Evolutionary conservation across 768 basidiomycete species (phyloP).

Genomic region (Boletus sp.): DNA sequence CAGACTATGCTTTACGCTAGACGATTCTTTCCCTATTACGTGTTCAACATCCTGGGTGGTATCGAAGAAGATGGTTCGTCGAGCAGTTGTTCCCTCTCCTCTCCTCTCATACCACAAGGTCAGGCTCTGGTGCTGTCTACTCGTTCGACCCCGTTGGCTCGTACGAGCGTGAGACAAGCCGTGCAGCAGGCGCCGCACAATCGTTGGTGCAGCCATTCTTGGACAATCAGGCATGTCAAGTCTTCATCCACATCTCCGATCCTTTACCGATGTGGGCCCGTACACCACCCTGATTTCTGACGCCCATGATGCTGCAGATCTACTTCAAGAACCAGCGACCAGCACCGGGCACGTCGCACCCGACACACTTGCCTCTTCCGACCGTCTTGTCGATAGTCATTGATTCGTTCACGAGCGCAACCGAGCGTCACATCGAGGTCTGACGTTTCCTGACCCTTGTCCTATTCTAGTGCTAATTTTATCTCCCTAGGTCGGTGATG

Average conservation of each 20-base stretch:
- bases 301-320: conserved; percentile 53
- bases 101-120: conserved; percentile 4
- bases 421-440: conserved; percentile 97
- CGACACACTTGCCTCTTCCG: conserved; percentile 75
- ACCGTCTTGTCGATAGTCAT: conserved; percentile 85
- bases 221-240: conserved; percentile 85
- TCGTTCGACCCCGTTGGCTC: conserved; percentile 99
- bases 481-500: conserved; percentile 79
- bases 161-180: conserved; percentile 95
- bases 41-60: conserved; percentile 94
- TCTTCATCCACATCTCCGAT: conserved; percentile 38
- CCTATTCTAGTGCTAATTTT: conserved; percentile 1
- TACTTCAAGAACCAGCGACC: conserved; percentile 96
- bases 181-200: conserved; percentile 95
- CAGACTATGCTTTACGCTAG: conserved; percentile 97
- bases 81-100: not conserved
- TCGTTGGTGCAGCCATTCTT: conserved; percentile 95
- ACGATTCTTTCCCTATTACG: conserved; percentile 98
- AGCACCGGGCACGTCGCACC: conserved; percentile 69
- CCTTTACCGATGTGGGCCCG: conserved; percentile 47
- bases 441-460: conserved; percentile 19
- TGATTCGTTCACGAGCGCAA: conserved; percentile 96
- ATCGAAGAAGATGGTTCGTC: conserved; percentile 93
- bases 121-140: conserved; percentile 95
- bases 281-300: no score